phyloP scores from a whole-genome alignment of 2,329 filamentous ascomycete genomes.

The Ilyonectria robusta region DNA sequence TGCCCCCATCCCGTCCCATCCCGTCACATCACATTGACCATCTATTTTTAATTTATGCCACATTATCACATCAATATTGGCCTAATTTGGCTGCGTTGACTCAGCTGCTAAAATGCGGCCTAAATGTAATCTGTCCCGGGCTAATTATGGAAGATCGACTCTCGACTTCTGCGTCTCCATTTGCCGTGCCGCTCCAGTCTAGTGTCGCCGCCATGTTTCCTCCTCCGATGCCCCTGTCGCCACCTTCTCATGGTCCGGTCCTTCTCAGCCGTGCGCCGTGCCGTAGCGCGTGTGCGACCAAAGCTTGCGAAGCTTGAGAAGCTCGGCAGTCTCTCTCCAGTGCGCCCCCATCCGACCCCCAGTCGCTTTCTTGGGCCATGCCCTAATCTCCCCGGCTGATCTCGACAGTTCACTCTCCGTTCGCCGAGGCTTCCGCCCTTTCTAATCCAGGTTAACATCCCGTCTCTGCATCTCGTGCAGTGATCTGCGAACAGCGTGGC shows the following conservation, averaged over 20 bases:
- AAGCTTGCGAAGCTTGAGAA: constrained; percentile 23
- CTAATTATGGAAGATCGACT: constrained; percentile 45
- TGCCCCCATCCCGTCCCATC: constrained; percentile 38
- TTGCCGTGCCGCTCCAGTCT: constrained; percentile 24
- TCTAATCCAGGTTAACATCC: constrained; percentile 12
- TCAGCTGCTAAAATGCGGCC: constrained; percentile 21
- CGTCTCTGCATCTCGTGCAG: constrained; percentile 27
- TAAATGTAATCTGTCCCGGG: constrained; percentile 34
- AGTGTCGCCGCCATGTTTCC: constrained; percentile 24
- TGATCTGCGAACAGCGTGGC: constrained; percentile 34
- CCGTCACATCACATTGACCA: constrained; percentile 12
- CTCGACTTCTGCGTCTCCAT: constrained; percentile 15
- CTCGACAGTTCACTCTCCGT: constrained; percentile 29
- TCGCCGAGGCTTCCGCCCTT: constrained; percentile 35
- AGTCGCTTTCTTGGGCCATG: constrained; percentile 16
- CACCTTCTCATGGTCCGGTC: constrained; percentile 24
- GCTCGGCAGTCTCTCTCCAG: constrained; percentile 22
- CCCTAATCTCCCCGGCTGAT: constrained; percentile 33
- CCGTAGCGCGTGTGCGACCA: constrained; percentile 16
- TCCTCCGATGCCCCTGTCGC: constrained; percentile 33
- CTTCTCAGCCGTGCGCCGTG: constrained; percentile 30
- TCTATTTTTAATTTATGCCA: constrained; percentile 57
- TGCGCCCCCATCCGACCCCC: constrained; percentile 3
- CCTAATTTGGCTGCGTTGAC: constrained; percentile 39
- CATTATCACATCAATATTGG: constrained; percentile 31